Percentiles rank a stretch among this genome's conserved stretches.
Conservation (phyloP, 805 yeast species). For the Suhomyces sp. region DNA sequence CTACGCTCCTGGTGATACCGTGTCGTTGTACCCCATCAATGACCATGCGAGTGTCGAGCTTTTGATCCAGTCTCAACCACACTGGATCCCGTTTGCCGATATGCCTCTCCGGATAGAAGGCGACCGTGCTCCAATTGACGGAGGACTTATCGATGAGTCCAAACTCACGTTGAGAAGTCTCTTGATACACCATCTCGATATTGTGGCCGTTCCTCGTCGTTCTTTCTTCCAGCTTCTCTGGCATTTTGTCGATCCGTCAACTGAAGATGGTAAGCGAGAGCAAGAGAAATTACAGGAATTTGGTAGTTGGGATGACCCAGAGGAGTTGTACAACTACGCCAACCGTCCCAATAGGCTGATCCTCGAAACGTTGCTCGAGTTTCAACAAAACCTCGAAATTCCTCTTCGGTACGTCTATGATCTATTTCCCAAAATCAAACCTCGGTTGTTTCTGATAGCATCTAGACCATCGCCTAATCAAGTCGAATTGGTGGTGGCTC, state of each 20-base stretch:
- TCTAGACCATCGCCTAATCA: conserved; percentile 43
- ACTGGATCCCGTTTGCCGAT: conserved; percentile 73
- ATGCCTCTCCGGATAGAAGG: conserved; percentile 42
- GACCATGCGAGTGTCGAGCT: conserved; percentile 58
- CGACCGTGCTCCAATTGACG: conserved; percentile 42
- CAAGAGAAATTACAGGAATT: conserved; percentile 74
- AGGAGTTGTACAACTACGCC: conserved; percentile 87
- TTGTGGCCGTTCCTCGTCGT: conserved; percentile 77
- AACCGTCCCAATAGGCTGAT: conserved; percentile 88
- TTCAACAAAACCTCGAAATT: conserved; percentile 62
- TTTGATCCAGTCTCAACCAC: conserved; percentile 62
- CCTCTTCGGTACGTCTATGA: conserved; percentile 79
- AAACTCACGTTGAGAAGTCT: conserved; percentile 66
- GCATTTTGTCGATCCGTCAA: conserved; percentile 53
- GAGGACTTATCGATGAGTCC: conserved; percentile 53
- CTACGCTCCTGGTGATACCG: conserved; percentile 78
- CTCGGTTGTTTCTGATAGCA: conserved; percentile 83
- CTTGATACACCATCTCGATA: conserved; percentile 76
- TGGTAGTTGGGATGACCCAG: conserved; percentile 64
- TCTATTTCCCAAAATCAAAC: conserved; percentile 71
- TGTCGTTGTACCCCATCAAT: conserved; percentile 74
- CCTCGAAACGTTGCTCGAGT: conserved; percentile 79
- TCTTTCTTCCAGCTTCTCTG: conserved; percentile 72
- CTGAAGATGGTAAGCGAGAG: conserved; percentile 68
- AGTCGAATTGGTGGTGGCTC: conserved; percentile 73